Evolutionary conservation across 2,329 filamentous ascomycete genomes (phyloP).

Genomic region (Trichoderma simmonsii): DNA sequence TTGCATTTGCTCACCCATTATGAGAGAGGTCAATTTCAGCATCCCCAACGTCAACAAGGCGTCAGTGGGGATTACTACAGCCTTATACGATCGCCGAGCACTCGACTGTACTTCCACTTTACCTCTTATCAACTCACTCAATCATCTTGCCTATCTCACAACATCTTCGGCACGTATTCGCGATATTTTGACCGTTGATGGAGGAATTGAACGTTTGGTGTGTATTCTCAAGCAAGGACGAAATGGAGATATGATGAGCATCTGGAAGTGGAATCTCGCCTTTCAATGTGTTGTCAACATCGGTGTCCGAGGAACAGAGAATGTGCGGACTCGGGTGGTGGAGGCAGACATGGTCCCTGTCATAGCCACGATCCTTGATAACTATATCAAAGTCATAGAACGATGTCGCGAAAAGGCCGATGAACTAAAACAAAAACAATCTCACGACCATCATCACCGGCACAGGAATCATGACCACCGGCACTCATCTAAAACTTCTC

Average conservation of each 20-base stretch:
- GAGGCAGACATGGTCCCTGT: slow-evolving; percentile 99
- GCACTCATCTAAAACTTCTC: slow-evolving; percentile 45
- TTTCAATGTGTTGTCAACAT: slow-evolving; percentile 99
- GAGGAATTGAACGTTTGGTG: slow-evolving; percentile 91
- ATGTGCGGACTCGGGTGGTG: slow-evolving; percentile 88
- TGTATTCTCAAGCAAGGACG: slow-evolving; percentile 97
- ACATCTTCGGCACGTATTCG: slow-evolving; percentile 96
- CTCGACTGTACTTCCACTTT: slow-evolving; percentile 98
- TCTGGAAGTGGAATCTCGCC: slow-evolving; percentile 99
- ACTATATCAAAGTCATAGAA: slow-evolving; percentile 96
- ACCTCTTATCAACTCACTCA: slow-evolving; percentile 96
- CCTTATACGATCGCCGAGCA: slow-evolving; percentile 93
- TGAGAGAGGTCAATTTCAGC: slow-evolving; percentile 99
- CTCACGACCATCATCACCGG: slow-evolving; percentile 50
- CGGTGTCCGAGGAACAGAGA: slow-evolving; percentile 90
- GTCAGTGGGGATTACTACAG: slow-evolving; percentile 96
- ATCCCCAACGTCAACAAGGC: slow-evolving; percentile 99
- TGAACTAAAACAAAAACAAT: slow-evolving; percentile 71
- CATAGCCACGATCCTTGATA: slow-evolving; percentile 95
- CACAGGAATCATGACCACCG: slow-evolving; percentile 50
- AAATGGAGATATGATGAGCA: slow-evolving; percentile 98
- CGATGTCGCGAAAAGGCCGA: slow-evolving; percentile 85
- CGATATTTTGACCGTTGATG: slow-evolving; percentile 97
- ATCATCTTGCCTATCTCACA: slow-evolving; percentile 96
- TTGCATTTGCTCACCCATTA: slow-evolving; percentile 49